Evolutionary conservation across 2,329 filamentous ascomycete genomes (phyloP).

Genomic region (Aspergillus tanneri): DNA sequence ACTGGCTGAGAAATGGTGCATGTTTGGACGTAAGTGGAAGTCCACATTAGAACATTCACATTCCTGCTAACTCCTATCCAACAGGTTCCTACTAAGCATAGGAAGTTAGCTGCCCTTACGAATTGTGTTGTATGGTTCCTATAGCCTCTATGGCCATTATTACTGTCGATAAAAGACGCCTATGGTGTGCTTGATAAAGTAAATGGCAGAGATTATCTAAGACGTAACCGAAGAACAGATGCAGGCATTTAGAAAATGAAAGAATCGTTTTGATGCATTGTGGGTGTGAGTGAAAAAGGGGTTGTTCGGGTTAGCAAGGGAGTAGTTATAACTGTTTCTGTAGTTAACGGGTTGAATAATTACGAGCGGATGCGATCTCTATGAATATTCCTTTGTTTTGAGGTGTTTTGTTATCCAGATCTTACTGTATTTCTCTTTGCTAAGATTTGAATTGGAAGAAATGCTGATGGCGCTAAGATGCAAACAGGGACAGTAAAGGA

Average conservation of each 20-base stretch:
- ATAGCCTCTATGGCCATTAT: neutral
- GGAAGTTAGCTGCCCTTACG: neutral
- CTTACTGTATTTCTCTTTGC: neutral
- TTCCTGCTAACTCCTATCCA: slow-evolving; percentile 6
- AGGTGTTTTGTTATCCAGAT: neutral
- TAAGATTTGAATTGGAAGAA: neutral
- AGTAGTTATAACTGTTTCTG: neutral
- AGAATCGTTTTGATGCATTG: neutral
- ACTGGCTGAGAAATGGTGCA: slow-evolving; percentile 79
- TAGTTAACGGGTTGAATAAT: neutral
- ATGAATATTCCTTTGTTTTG: too few species aligned
- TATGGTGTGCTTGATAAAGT: neutral
- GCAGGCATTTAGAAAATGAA: neutral
- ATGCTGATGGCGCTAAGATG: neutral
- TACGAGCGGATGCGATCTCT: neutral
- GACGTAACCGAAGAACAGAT: neutral
- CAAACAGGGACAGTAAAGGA: neutral
- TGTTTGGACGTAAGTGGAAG: slow-evolving; percentile 72
- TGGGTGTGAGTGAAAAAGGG: neutral
- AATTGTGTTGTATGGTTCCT: neutral
- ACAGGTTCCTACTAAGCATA: slow-evolving; percentile 32
- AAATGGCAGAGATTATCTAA: neutral
- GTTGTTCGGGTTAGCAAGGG: neutral
- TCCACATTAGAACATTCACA: neutral
- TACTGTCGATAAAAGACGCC: neutral